Evolutionary conservation across 306 rosid genomes (phyloP).

Genomic region (Pterocarpus macrocarpus): DNA sequence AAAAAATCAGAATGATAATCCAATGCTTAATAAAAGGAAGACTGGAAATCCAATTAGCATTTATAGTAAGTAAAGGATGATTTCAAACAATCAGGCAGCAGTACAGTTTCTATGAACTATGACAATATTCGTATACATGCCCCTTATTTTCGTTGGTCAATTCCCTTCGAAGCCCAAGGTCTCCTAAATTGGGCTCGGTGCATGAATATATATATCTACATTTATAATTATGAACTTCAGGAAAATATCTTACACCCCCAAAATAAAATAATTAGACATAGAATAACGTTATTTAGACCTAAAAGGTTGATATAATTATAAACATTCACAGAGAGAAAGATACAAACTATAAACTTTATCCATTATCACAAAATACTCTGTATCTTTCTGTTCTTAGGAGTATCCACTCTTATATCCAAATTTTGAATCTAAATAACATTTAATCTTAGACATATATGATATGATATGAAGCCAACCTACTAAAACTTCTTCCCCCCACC

Average conservation of each 20-base stretch:
- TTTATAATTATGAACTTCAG: neutral
- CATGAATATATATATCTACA: constrained; percentile 30
- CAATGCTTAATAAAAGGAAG: neutral
- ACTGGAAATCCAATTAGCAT: neutral
- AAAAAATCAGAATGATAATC: neutral
- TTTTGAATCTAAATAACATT: neutral
- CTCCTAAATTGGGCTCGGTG: constrained; percentile 21
- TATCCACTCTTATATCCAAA: too few relatives aligned
- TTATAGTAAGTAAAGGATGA: constrained; percentile 5
- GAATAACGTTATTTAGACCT: neutral
- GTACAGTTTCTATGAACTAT: neutral
- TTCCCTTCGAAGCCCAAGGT: neutral
- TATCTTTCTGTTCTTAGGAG: too few relatives aligned
- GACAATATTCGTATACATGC: constrained; percentile 27
- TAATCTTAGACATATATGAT: neutral
- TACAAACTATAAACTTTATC: too few relatives aligned
- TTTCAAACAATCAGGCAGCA: constrained; percentile 19
- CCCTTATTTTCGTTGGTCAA: constrained; percentile 7
- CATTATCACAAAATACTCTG: too few relatives aligned
- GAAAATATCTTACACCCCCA: neutral
- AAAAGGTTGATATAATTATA: too few relatives aligned
- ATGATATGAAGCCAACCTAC: neutral
- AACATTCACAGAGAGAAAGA: too few relatives aligned
- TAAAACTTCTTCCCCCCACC: neutral
- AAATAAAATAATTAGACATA: neutral